These are phyloP conservation scores for Neurospora sp. DNA, from an alignment of 495 filamentous ascomycete genomes.

Conservation along the genomic window DNA sequence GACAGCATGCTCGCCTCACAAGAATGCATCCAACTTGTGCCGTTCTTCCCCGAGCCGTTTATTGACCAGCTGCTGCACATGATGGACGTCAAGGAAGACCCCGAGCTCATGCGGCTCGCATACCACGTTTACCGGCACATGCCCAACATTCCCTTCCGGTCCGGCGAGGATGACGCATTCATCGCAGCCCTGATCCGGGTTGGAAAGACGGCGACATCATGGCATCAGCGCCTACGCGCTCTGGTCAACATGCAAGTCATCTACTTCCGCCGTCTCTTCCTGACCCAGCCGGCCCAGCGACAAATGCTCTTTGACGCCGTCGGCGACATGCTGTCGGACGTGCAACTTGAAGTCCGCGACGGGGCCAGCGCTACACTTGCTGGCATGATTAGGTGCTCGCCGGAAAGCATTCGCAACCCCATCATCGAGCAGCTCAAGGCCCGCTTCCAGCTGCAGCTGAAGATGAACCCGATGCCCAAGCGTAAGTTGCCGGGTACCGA, in stretches of 20 bases:
- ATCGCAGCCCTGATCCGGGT: slow-evolving; percentile 81
- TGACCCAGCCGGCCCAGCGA: slow-evolving; percentile 69
- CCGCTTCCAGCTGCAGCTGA: slow-evolving; percentile 68
- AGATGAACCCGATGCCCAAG: slow-evolving; percentile 78
- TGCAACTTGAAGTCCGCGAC: slow-evolving; percentile 89
- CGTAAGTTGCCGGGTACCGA: slow-evolving; percentile 53
- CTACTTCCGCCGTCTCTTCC: slow-evolving; percentile 94
- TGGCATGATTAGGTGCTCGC: slow-evolving; percentile 98
- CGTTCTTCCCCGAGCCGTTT: slow-evolving; percentile 84
- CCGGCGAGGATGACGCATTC: slow-evolving; percentile 74
- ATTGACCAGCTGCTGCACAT: slow-evolving; percentile 91
- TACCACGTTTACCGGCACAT: slow-evolving; percentile 97
- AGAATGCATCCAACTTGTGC: slow-evolving; percentile 83
- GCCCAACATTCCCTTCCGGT: slow-evolving; percentile 87
- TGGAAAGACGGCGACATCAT: slow-evolving; percentile 74
- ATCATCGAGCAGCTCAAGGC: slow-evolving; percentile 65
- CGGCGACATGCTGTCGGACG: slow-evolving; percentile 83
- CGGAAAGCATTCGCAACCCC: slow-evolving; percentile 61
- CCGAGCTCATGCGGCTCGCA: slow-evolving; percentile 84
- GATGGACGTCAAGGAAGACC: slow-evolving; percentile 99
- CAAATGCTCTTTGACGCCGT: slow-evolving; percentile 80
- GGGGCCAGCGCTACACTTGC: slow-evolving; percentile 84
- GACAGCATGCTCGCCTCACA: slow-evolving; percentile 82
- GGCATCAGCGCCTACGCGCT: slow-evolving; percentile 94
- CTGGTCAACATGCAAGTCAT: slow-evolving; percentile 99